These are phyloP conservation scores for Celoporthe dispersa DNA, from an alignment of 2,329 filamentous ascomycete genomes.

Conservation along the genomic window DNA sequence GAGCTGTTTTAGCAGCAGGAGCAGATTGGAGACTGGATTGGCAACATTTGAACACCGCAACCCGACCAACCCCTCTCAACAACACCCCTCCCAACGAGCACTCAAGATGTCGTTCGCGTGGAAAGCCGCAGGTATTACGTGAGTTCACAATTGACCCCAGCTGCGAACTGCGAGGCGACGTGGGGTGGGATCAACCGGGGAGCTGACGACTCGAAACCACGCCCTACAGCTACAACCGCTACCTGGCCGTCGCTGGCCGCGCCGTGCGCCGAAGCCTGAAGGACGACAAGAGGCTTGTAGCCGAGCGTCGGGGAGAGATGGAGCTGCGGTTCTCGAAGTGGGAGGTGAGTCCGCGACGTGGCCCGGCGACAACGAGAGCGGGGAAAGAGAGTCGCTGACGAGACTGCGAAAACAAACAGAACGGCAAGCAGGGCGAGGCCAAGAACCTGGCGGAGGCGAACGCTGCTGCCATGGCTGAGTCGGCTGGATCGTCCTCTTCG, in stretches of 20 bases:
- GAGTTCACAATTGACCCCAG: slow-evolving; percentile 53
- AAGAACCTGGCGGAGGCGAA: slow-evolving; percentile 71
- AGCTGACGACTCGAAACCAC: slow-evolving; percentile 22
- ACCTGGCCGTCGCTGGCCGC: slow-evolving; percentile 92
- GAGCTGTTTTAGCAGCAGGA: slow-evolving; percentile 28
- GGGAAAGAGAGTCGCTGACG: slow-evolving; percentile 30
- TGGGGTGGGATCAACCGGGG: background rate
- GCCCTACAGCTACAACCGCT: slow-evolving; percentile 91
- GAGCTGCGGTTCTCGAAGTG: slow-evolving; percentile 93
- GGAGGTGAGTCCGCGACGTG: slow-evolving; percentile 70
- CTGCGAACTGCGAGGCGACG: slow-evolving; percentile 24
- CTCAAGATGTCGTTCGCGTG: slow-evolving; percentile 94
- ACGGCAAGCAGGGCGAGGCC: slow-evolving; percentile 91
- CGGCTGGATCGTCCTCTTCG: slow-evolving; percentile 36
- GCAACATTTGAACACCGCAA: slow-evolving; percentile 15
- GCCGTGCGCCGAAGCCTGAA: slow-evolving; percentile 96
- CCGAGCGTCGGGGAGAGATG: slow-evolving; percentile 88
- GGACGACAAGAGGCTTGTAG: slow-evolving; percentile 85
- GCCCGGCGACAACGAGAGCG: background rate
- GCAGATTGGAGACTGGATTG: slow-evolving; percentile 8
- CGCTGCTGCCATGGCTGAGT: slow-evolving; percentile 42
- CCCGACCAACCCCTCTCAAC: slow-evolving; percentile 4
- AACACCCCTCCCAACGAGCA: slow-evolving; percentile 33
- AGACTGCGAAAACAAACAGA: slow-evolving; percentile 60
- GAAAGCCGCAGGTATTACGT: slow-evolving; percentile 98